Evolutionary conservation across 2,329 filamentous ascomycete genomes (phyloP), one percentile per base, ranked within the genome.

Genomic region (Fusarium cicatricum): DNA sequence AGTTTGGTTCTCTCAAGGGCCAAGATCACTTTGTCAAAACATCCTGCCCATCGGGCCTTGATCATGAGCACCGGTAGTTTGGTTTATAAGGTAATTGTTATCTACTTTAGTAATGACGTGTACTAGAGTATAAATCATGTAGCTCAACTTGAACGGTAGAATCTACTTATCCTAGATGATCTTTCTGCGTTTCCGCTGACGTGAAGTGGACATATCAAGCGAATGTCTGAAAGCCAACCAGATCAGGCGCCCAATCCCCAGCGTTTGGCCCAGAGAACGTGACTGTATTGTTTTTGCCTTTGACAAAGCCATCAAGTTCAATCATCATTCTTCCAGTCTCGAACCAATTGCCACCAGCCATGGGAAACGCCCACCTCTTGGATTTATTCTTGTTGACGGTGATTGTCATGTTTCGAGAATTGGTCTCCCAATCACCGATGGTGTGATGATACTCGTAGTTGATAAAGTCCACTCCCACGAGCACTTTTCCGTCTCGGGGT

Each of bases 261-360:
- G 65, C 66, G 3, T 64, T 57, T 1, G 68, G 61, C 3, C 63
- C 66, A 5, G 61, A 67, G 50, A 80, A 77, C 8, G 71, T 66
- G 4, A 80, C 68, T 21, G 64, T 65, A 38, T 79, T 79, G 11
- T 70, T 68, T 0, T 59, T 57, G 0, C 79, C 79, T 10, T 70
- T 71, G 11, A 71, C 73, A 63, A 82, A 84, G 0, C 79, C 80
- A 26, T 77, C 75, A 0, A 80, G 69, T 55, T 80, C 72, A 9
- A 83, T 67, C 0, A 73, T 71, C 59, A 83, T 52, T 0, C 78
- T 74, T 1, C 77, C 79, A 0, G 75, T 75, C 68, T 83, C 80
- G 49, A 72, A 79, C 81, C 82, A 85, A 50, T 82, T 76, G 2
- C 75, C 72, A 0, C 80, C 82, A 1, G 78, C 77, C 12, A 84